Conservation (phyloP, 164 flowering plant genomes). For the Umbellularia californica region DNA sequence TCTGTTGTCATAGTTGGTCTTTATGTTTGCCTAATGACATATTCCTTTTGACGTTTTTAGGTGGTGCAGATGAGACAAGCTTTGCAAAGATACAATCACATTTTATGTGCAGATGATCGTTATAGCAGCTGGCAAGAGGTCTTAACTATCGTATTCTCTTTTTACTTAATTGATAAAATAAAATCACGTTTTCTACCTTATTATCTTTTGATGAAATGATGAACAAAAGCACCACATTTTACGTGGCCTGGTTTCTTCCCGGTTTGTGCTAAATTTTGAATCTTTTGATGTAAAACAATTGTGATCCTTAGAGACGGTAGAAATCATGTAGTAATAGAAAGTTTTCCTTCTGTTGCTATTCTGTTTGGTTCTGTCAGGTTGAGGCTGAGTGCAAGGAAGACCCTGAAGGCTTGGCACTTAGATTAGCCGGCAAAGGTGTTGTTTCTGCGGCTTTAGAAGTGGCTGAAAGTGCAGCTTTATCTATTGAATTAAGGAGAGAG, state of each 20-base stretch:
- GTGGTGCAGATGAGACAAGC: constrained; percentile 77
- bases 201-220: neutral
- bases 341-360: neutral
- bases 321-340: neutral
- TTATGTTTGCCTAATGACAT: constrained; percentile 6
- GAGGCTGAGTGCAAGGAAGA: constrained; percentile 91
- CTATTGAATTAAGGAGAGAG: constrained; percentile 88
- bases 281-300: neutral
- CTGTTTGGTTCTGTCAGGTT: constrained; percentile 45
- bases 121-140: constrained; percentile 98
- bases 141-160: constrained; percentile 1
- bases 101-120: constrained; percentile 80
- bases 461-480: constrained; percentile 93
- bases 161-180: neutral
- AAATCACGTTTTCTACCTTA: neutral
- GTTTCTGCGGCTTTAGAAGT: constrained; percentile 98
- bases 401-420: constrained; percentile 96
- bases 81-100: constrained; percentile 78
- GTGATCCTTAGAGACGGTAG: neutral
- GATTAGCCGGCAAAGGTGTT: constrained; percentile 95
- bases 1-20: neutral
- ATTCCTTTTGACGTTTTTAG: constrained; percentile 31
- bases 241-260: neutral
- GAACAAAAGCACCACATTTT: neutral
- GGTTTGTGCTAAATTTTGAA: neutral